Conservation (phyloP, 768 basidiomycete genomes). For the Vararia minispora region DNA sequence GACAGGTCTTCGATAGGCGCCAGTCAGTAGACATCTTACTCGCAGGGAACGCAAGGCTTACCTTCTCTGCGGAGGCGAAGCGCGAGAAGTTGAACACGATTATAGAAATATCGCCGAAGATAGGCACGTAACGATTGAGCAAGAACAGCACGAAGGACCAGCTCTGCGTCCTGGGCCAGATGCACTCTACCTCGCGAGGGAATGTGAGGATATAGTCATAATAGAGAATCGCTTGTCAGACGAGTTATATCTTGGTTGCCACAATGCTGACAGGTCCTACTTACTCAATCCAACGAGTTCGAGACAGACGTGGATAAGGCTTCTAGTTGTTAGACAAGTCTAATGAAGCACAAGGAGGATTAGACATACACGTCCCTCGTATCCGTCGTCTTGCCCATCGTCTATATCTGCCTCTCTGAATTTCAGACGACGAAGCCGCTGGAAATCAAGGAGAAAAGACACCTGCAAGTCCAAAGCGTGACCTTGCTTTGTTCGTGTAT, state of each 20-base stretch:
- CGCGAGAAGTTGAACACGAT: slow-evolving; percentile 13
- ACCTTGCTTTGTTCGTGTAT: no score
- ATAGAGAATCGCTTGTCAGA: slow-evolving; percentile 16
- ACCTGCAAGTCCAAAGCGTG: no score
- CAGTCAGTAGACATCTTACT: neutral
- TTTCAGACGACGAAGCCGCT: no score
- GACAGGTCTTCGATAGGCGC: slow-evolving; percentile 21
- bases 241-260: no score
- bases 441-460: no score
- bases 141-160: slow-evolving; percentile 34
- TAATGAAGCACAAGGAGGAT: neutral
- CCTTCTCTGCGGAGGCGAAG: slow-evolving; percentile 7
- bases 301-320: slow-evolving; percentile 16
- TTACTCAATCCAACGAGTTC: slow-evolving; percentile 16
- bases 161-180: slow-evolving; percentile 34
- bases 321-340: neutral
- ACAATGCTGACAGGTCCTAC: no score
- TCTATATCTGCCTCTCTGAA: no score
- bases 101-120: slow-evolving; percentile 24
- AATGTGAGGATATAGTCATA: slow-evolving; percentile 23
- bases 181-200: slow-evolving; percentile 27
- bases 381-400: neutral
- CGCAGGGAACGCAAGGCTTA: slow-evolving; percentile 3
- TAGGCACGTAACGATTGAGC: slow-evolving; percentile 37
- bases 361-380: neutral